Base-by-base conservation (phyloP, 768 basidiomycete genomes). In the Guyanaporus albipodus region DNA sequence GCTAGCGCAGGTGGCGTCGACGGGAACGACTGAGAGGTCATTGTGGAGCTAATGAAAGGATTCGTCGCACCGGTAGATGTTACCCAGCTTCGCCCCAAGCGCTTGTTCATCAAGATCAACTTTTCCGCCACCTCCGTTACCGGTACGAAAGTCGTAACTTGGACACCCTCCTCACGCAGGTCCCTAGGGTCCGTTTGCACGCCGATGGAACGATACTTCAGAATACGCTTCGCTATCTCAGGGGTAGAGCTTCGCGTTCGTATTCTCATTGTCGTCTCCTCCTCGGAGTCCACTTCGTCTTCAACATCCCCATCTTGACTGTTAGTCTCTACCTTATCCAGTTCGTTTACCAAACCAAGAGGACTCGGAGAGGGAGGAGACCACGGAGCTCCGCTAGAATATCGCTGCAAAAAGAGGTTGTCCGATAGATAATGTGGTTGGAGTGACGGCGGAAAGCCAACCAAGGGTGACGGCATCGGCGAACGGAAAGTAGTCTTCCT, bases 371-470 rank as follows among this genome's bases (percentile, higher is more conserved):
- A 65, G 15, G 68, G 69, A 6, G 73, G 61, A n/a, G 82, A 75
- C 43, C 78, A 72, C 28, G 75, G 77, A 26, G 83, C 68, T 51
- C 73, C 73, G 12, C 78, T 73, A 2, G 85, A 85, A 64, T 93
- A 91, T 49, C 74, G 78, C 53, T 86, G 81, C 46, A 92, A 91
- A 50, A 81, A 82, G 7, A 90, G 87, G 31, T 62, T 70, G 58
- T 97, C 94, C 90, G 91, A 92, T 2, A 86, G 87, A 67, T 96
- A 91, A 6, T 76, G 69, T 65, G 87, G 91, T 14, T 73, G 72
- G 48, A 89, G 69, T 12, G 76, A 70, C 14, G 70, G 68, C 8
- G 86, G 83, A 24, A 83, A 71, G 4, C 80, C 80, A 38, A 54
- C 50, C 34, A 48, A 57, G 34, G 57, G 67, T 7, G 72, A 68